These are phyloP conservation scores for Oldenlandia corymbosa DNA, from an alignment of 257 asterid genomes.

Conservation along the genomic window DNA sequence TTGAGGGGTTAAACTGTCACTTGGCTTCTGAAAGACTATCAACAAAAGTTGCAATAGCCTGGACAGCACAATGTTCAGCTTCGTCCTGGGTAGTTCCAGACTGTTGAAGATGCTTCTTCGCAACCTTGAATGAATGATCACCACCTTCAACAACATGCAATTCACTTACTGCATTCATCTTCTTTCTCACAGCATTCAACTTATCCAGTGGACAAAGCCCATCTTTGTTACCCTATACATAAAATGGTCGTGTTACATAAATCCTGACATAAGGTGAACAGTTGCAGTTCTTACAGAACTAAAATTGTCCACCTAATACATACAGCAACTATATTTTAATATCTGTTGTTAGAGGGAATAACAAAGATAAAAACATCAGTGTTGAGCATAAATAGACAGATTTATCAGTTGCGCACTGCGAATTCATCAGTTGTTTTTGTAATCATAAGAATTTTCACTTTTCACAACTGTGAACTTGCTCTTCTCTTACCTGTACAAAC, in stretches of 20 bases:
- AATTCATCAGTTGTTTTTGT: not conserved
- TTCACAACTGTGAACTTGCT: not conserved
- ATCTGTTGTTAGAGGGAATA: not conserved
- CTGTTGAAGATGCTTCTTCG: constrained; percentile 49
- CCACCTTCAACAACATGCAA: constrained; percentile 81
- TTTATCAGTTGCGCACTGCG: not conserved
- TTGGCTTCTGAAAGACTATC: constrained; percentile 20
- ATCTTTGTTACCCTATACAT: constrained; percentile 85
- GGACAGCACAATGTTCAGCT: constrained; percentile 52
- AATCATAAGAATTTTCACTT: not conserved
- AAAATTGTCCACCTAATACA: not conserved
- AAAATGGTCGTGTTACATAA: constrained; percentile 8
- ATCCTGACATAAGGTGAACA: not conserved
- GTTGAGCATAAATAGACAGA: not conserved
- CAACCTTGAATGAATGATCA: constrained; percentile 82
- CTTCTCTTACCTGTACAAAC: constrained; percentile 69
- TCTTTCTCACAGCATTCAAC: constrained; percentile 60
- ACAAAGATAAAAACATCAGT: not conserved
- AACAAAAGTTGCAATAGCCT: constrained; percentile 48
- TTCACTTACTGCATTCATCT: constrained; percentile 41
- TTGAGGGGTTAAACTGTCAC: not conserved
- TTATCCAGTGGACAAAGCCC: constrained; percentile 62
- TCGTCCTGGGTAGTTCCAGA: constrained; percentile 55
- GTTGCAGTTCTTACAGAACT: not conserved
- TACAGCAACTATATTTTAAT: not conserved